Base-by-base conservation (phyloP, 169 alveolate genomes). In the Cryptosporidium sp. region DNA sequence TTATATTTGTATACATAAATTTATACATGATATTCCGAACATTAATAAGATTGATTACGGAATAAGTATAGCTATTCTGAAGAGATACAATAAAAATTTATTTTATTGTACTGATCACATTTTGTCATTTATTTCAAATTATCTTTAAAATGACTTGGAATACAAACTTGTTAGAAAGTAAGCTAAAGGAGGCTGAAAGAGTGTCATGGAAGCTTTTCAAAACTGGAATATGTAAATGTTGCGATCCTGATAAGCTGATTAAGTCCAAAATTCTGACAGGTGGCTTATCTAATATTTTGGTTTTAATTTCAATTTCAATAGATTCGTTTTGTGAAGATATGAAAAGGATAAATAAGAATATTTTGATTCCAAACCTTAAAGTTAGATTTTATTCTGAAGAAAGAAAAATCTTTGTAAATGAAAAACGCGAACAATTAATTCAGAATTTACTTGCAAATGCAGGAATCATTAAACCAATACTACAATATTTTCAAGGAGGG, bases 281-380 rank as follows among this genome's bases (percentile, higher is more conserved):
- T 29, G 89, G 89, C 3, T 62, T 80, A 37, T 80, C 89, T 6
- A 80, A 80, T 29, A 80, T 42, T 45, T 42, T 80, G 69, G 75
- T 80, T 26, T 14, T 45, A 23, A 75, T 80, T 4, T 31, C 61
- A 23, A 65, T 65, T 16, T 26, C 31, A 42, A 80, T 21, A 42
- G 75, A 80, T 26, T 45, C 8, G 35, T 80, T 80, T 80, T 80
- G 89, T 45, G 75, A 80, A 21, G 48, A 62, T 12, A 80, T 65
- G 75, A 39, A 42, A 21, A 60, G 31, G 62, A 33, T 39, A 9
- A 80, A 80, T 45, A 35, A 16, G 14, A 70, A 37, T 18, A 48
- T 29, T 18, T 5, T 58, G 21, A 65, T n/a, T 16, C 33, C 62
- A 39, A 39, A 62, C 39, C 16, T 62, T n/a, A 62, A 45, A 16